phyloP scores from a whole-genome alignment of 768 basidiomycete genomes.

The Calocybe indica region DNA sequence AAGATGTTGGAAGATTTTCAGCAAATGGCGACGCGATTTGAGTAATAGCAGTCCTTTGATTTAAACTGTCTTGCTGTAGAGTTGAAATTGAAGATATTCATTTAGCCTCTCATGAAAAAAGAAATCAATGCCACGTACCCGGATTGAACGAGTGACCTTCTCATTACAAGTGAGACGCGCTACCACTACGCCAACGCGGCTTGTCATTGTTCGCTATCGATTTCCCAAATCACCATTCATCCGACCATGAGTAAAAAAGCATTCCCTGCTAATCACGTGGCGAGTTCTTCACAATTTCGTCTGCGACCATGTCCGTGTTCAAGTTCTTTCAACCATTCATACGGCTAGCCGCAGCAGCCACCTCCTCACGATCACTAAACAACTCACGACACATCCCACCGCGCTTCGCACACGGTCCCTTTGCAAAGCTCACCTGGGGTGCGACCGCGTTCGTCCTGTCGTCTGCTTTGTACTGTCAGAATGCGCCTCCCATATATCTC shows the following conservation, averaged over 20 bases:
- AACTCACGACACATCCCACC: too few species aligned
- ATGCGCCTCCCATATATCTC: conserved; percentile 7
- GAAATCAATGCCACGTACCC: conserved; percentile 33
- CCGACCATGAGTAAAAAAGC: too few species aligned
- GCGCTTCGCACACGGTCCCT: too few species aligned
- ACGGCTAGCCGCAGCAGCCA: too few species aligned
- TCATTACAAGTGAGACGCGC: conserved; percentile 16
- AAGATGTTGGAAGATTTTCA: conserved; percentile 20
- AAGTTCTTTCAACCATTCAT: too few species aligned
- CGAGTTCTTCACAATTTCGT: too few species aligned
- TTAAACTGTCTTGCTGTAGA: neutral
- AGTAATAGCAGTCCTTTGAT: neutral
- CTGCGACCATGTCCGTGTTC: too few species aligned
- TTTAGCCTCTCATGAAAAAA: neutral
- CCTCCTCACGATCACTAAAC: too few species aligned
- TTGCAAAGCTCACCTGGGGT: conserved; percentile 8
- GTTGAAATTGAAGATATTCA: neutral
- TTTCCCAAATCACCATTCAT: too few species aligned
- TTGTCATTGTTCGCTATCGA: too few species aligned
- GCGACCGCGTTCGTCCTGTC: conserved; percentile 6
- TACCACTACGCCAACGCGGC: conserved; percentile 14
- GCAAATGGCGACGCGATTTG: neutral
- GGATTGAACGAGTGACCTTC: conserved; percentile 40
- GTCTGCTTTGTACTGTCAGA: conserved; percentile 1
- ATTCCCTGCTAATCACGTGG: too few species aligned